Base-by-base conservation (phyloP, 345 rosid genomes). In the Anastatica hierochuntica region DNA sequence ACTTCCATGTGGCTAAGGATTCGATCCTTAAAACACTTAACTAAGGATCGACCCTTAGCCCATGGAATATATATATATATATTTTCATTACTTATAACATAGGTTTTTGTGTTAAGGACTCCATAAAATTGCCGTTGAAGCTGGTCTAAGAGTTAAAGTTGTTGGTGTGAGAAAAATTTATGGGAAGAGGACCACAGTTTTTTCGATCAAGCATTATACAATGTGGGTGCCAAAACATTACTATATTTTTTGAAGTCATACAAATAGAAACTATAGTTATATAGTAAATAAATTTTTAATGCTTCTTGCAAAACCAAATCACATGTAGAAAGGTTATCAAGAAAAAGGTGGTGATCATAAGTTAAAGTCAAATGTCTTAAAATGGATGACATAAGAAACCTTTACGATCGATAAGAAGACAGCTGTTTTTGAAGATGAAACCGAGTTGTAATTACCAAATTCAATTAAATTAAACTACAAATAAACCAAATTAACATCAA, bases 391-490 rank as follows among this genome's bases (percentile, higher is more conserved):
- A 67, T 46, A 53, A 51, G 36, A 66, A 35, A 24, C 21, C n/a
- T 33, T 38, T 23, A 4, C 14, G 13, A 51, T 38, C 36, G 37
- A 45, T 52, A 45, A 33, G 30, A 43, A 58, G 49, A 58, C 70
- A 66, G 66, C 71, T 66, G 71, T 66, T 10, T 30, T 16, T 21
- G 14, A 59, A 56, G 60, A 53, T 45, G 43, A 37, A 59, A 34
- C 49, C 61, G 56, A 67, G 56, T 59, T 58, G n/a, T n/a, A 52
- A 26, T 8, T 39, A 45, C 56, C 42, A 45, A 59, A 8, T 53
- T 41, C 20, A 7, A 45, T 36, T 43, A 8, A 58, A 19, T 24
- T 27, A 44, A 43, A 56, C 27, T 23, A 65, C 30, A 14, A 0
- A n/a, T 48, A 24, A 21, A 29, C 27, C 15, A 66, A 43, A 31